Evolutionary conservation across 257 asterid genomes (phyloP).

Genomic region (Ehretia macrophylla): DNA sequence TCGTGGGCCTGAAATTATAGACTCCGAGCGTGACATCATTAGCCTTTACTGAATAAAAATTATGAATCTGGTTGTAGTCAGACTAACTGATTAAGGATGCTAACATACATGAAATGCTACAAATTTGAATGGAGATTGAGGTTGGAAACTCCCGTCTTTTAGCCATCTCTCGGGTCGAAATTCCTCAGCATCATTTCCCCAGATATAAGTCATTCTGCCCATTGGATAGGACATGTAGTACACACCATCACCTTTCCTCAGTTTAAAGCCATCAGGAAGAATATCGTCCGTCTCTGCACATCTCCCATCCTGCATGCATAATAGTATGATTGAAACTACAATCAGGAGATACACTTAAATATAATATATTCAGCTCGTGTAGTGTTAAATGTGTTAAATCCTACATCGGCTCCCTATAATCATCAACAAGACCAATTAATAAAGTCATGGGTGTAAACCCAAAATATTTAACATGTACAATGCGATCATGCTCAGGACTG

Average conservation of each 20-base stretch:
- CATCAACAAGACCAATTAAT: too few species aligned
- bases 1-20: too few species aligned
- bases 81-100: background rate
- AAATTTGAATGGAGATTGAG: slow-evolving; percentile 67
- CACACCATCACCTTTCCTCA: slow-evolving; percentile 62
- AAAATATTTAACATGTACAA: too few species aligned
- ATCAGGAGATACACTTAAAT: too few species aligned
- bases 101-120: slow-evolving; percentile 60
- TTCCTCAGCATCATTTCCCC: slow-evolving; percentile 71
- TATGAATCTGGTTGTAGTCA: too few species aligned
- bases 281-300: slow-evolving; percentile 61
- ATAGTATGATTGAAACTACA: background rate
- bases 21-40: too few species aligned
- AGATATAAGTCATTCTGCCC: slow-evolving; percentile 65
- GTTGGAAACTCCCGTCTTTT: slow-evolving; percentile 51
- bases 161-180: slow-evolving; percentile 76
- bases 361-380: background rate
- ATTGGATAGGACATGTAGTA: slow-evolving; percentile 60
- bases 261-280: slow-evolving; percentile 64
- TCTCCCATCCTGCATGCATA: slow-evolving; percentile 51
- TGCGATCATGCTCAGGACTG: too few species aligned
- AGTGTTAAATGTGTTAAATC: too few species aligned
- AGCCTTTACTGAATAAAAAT: too few species aligned
- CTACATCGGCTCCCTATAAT: too few species aligned
- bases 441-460: too few species aligned